phyloP scores from a whole-genome alignment of 2,329 filamentous ascomycete genomes.

The Diaporthe sp. region DNA sequence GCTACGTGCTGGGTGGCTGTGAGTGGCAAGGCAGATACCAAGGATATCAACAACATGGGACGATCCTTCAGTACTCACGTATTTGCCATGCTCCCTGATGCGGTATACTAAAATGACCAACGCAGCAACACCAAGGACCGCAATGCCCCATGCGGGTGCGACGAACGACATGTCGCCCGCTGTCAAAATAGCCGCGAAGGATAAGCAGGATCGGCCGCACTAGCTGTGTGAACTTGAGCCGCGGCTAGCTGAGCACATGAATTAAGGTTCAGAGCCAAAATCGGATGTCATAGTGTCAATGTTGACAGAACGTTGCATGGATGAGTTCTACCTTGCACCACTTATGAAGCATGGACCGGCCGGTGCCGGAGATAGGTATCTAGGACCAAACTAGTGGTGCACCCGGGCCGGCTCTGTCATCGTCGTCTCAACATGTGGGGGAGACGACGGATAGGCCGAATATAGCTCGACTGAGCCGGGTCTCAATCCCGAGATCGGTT shows the following conservation, averaged over 20 bases:
- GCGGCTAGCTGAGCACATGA: background rate
- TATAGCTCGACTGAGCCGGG: background rate
- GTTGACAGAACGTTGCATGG: background rate
- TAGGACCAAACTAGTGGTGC: background rate
- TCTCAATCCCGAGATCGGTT: constrained; percentile 8
- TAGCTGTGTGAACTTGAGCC: no score
- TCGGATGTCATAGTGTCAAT: background rate
- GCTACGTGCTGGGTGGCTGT: background rate
- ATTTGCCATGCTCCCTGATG: background rate
- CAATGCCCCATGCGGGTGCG: background rate
- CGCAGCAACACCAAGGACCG: background rate
- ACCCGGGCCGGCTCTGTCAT: constrained; percentile 5
- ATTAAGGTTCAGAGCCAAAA: background rate
- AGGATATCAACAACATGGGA: rapidly evolving
- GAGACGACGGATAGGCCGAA: background rate
- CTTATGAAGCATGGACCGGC: background rate
- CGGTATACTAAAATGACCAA: background rate
- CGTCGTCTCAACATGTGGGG: constrained; percentile 8
- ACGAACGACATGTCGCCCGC: background rate
- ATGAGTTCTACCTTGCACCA: background rate
- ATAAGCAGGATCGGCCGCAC: no score
- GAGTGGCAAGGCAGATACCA: background rate
- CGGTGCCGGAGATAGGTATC: constrained; percentile 15
- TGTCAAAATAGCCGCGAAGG: background rate
- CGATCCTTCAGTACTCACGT: background rate